These are phyloP conservation scores for Striga hermonthica DNA, from an alignment of 305 asterid species.

Conservation along the genomic window DNA sequence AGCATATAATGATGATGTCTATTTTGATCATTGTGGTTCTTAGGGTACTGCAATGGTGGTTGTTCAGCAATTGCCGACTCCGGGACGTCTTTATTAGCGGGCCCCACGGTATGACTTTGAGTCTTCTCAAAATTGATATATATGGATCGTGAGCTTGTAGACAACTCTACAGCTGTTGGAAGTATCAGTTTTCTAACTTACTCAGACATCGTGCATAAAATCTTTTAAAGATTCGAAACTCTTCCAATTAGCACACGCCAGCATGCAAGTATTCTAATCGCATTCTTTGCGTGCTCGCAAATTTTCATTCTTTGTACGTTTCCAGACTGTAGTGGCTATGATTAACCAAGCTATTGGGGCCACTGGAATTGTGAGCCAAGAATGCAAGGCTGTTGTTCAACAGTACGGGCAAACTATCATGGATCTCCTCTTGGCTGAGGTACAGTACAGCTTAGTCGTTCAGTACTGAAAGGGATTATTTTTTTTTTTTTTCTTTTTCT, in stretches of 20 bases:
- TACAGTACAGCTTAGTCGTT: conserved; percentile 20
- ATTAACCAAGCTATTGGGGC: conserved; percentile 98
- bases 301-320: background rate
- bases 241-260: too few species aligned
- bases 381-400: conserved; percentile 82
- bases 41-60: conserved; percentile 74
- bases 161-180: background rate
- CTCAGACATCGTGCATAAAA: background rate
- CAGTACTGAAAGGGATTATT: background rate
- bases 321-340: conserved; percentile 76
- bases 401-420: conserved; percentile 78
- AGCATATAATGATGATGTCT: background rate
- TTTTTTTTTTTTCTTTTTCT: conserved; percentile 1
- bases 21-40: conserved; percentile 16
- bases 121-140: background rate
- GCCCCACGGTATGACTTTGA: conserved; percentile 65
- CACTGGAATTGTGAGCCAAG: conserved; percentile 82
- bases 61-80: conserved; percentile 98
- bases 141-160: background rate
- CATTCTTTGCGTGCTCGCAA: background rate
- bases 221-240: too few species aligned
- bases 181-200: background rate
- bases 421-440: conserved; percentile 78
- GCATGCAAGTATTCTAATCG: background rate
- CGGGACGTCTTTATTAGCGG: conserved; percentile 93